Evolutionary conservation across 805 yeast species (phyloP), one percentile per base, ranked within the genome.

Genomic region (Ogataea pilisensis): DNA sequence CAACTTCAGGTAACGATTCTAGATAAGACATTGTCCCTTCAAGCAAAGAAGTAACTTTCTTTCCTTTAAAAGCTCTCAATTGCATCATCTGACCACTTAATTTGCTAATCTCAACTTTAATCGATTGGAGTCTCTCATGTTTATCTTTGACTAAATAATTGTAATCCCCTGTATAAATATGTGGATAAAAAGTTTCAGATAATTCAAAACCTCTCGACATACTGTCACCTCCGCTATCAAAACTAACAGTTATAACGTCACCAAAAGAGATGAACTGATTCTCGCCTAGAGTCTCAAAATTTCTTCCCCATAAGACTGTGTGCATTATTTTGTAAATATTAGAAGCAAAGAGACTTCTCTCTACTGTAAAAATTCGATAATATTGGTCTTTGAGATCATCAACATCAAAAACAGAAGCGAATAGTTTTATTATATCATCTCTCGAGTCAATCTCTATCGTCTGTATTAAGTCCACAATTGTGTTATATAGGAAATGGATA

Each of bases 161-260:
- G 34, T 57, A 57, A 14, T 63, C 61, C 12, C 51, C 38, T 0
- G 69, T 53, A 43, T 62, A 70, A 2, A 70, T 51, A 39, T 70
- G 72, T 0, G 74, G 73, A 39, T 68, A 69, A 34, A 68, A 60
- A 16, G 39, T 38, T 18, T 61, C 63, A 2, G 53, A 49, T 13
- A 69, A 22, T 9, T 51, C 47, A 31, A 68, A 49, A 2, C 51
- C 49, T 1, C 51, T 50, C 9, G 57, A 50, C n/a, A 54, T 43
- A 3, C 46, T 48, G 11, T 58, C 60, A 3, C 61, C 62, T 16
- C 55, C 54, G 2, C 56, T 45, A 14, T 60, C 62, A 33, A 68
- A 52, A 7, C 61, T 41, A 14, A 70, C 44, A 0, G 69, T 53
- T n/a, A 69, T 34, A 3, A 68, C 37, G 45, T 65, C 70, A 22